Evolutionary conservation across 805 yeast genomes (phyloP).

Genomic region (Saccharomycopsis babjevae): DNA sequence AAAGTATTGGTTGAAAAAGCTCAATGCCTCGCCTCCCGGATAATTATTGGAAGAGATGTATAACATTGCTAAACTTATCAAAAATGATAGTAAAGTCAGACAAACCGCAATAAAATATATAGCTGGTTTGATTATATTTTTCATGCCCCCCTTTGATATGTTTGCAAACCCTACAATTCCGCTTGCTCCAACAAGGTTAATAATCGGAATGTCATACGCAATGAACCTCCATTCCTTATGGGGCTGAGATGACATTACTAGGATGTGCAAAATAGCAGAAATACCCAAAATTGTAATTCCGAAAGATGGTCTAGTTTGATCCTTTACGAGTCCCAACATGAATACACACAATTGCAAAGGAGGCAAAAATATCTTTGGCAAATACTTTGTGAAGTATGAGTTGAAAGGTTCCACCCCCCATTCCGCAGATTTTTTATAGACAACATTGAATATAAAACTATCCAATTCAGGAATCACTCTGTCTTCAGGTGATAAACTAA

Average conservation of each 20-base stretch:
- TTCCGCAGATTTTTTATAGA: constrained; percentile 58
- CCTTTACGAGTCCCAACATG: constrained; percentile 66
- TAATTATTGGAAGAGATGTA: constrained; percentile 65
- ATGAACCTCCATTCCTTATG: constrained; percentile 95
- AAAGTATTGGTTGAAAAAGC: constrained; percentile 37
- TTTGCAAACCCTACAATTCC: constrained; percentile 38
- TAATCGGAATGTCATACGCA: constrained; percentile 60
- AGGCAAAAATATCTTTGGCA: constrained; percentile 25
- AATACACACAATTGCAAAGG: constrained; percentile 70
- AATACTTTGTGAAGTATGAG: constrained; percentile 49
- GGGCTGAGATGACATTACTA: constrained; percentile 65
- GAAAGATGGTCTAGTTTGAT: constrained; percentile 39
- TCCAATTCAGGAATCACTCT: constrained; percentile 63
- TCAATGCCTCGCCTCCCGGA: constrained; percentile 79
- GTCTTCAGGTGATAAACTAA: constrained; percentile 25
- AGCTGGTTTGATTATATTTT: constrained; percentile 15
- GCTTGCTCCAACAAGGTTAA: constrained; percentile 54
- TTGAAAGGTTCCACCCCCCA: constrained; percentile 82
- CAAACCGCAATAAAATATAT: not conserved
- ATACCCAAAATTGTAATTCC: constrained; percentile 37
- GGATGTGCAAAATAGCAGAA: constrained; percentile 46
- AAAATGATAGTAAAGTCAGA: constrained; percentile 21
- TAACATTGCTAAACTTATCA: constrained; percentile 41
- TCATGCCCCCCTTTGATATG: constrained; percentile 22
- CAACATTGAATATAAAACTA: constrained; percentile 63